Base-by-base conservation (phyloP, 2,329 filamentous ascomycete genomes). In the Paradendryphiella salina region DNA sequence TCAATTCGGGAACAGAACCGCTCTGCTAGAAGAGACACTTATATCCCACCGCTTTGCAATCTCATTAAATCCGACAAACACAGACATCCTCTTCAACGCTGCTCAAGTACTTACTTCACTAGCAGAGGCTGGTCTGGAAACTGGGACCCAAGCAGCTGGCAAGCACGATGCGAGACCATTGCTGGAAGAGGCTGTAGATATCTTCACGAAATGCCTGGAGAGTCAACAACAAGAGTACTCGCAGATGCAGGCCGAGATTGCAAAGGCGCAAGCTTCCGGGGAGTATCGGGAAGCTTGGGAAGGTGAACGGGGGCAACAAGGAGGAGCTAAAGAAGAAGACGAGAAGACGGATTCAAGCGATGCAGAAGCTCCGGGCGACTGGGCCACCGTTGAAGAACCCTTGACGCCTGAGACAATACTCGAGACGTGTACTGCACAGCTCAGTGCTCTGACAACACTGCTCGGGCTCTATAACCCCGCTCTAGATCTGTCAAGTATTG, bases 71-170 rank as follows among this genome's bases (percentile, higher is more conserved):
- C 77, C 81, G 40, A 79, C 84, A 33, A 88, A 88, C 65, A 76
- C 85, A 1, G 86, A 90, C 70, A 79, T 83, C 4, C 74, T 88
- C 7, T 90, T 89, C 76, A 90, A 90, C 65, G 85, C 84, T 5
- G 85, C 82, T 1, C 87, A 89, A 69, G 83, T 88, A 3, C 75
- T 89, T 31, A 86, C 83, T 0, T 84, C 81, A 55, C 75, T 89
- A 31, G 85, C 84, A 1, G 87, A 90, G 73, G 75, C 75, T 2
- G 67, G 82, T 6, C 75, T 80, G 0, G 81, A 84, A 41, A 76
- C 78, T n/a, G 78, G 78, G 34, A 77, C 79, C 5, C 61, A 66
- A 13, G 58, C 61, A 33, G 46, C 49, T 6, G 70, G 67, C 73
- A 77, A 35, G 65, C 71, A 33, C 73, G 82, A 55, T 48, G 79